These are phyloP conservation scores for Microbotryum intermedium DNA, from an alignment of 1,284 basidiomycete species.

Conservation along the genomic window DNA sequence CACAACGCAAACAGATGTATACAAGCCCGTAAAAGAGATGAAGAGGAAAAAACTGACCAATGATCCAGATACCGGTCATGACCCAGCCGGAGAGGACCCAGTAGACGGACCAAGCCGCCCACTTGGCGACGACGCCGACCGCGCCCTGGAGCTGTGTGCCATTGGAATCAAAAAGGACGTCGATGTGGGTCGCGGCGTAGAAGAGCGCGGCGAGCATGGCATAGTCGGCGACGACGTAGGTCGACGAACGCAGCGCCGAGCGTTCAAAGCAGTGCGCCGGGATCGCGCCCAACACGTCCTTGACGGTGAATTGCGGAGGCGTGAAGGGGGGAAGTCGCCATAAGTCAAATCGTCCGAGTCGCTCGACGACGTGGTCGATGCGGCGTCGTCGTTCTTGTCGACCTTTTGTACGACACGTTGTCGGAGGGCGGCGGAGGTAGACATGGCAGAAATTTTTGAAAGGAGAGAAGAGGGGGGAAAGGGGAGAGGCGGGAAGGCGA, in stretches of 20 bases:
- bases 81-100: constrained; percentile 76
- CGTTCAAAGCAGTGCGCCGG: constrained; percentile 77
- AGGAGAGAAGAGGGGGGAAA: not conserved
- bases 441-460: not conserved
- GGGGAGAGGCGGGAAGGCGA: no score
- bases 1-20: not conserved
- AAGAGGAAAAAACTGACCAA: constrained; percentile 43
- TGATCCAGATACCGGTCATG: constrained; percentile 87
- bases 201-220: constrained; percentile 60
- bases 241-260: constrained; percentile 71
- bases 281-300: constrained; percentile 29
- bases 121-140: constrained; percentile 48
- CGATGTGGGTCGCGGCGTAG: constrained; percentile 60
- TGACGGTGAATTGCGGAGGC: constrained; percentile 17
- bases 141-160: constrained; percentile 23
- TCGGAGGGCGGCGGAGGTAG: constrained; percentile 10
- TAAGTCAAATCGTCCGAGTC: constrained; percentile 15
- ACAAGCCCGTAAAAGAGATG: constrained; percentile 30
- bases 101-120: constrained; percentile 74
- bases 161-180: constrained; percentile 51
- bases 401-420: constrained; percentile 5
- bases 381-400: constrained; percentile 10
- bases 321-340: constrained; percentile 15
- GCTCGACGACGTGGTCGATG: constrained; percentile 14
- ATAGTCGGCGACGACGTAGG: constrained; percentile 73